phyloP scores from a whole-genome alignment of 345 rosid species.

The Citrus cavaleriei region DNA sequence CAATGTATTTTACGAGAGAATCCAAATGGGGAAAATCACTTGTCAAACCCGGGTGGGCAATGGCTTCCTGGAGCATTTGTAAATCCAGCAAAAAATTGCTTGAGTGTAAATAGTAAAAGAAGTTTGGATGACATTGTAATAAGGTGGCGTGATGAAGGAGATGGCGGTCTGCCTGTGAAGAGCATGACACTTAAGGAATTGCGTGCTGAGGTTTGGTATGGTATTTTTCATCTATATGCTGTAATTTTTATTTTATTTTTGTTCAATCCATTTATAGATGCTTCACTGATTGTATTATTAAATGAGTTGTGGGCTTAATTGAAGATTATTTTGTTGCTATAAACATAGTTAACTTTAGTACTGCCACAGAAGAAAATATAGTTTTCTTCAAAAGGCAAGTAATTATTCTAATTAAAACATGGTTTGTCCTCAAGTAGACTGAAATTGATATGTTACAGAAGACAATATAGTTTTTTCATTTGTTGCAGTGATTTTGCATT shows the following conservation, averaged over 20 bases:
- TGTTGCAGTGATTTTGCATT: background rate
- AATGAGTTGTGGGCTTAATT: background rate
- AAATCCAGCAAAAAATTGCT: constrained; percentile 78
- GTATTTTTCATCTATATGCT: constrained; percentile 10
- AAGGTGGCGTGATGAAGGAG: constrained; percentile 85
- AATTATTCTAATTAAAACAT: background rate
- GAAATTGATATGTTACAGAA: background rate
- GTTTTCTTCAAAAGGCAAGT: background rate
- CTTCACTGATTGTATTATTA: background rate
- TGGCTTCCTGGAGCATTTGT: constrained; percentile 92
- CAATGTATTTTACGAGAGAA: constrained; percentile 44
- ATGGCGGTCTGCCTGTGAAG: constrained; percentile 59
- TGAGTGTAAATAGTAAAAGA: constrained; percentile 45
- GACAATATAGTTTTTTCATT: background rate
- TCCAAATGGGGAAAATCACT: constrained; percentile 24
- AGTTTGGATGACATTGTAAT: constrained; percentile 57
- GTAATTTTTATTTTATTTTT: background rate
- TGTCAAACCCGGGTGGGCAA: constrained; percentile 61
- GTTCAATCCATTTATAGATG: background rate
- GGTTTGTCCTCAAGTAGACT: background rate
- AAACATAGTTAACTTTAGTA: background rate
- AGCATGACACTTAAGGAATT: constrained; percentile 72
- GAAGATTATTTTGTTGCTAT: background rate
- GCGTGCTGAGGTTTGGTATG: constrained; percentile 83
- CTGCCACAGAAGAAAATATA: background rate